phyloP scores from a whole-genome alignment of 169 alveolate genomes.

The Neospora caninum region DNA sequence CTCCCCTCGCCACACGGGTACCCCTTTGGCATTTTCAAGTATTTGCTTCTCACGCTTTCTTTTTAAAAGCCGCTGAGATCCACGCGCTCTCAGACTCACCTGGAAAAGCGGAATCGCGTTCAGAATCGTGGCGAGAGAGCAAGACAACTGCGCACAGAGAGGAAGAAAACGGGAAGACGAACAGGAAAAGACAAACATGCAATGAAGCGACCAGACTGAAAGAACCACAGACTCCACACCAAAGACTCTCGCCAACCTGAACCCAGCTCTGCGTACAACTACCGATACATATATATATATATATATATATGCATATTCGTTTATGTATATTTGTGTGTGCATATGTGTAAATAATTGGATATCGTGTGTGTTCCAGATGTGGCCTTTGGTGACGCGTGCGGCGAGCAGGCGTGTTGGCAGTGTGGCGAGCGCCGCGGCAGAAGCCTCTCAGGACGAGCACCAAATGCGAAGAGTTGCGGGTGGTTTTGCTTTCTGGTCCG shows the following conservation, averaged over 20 bases:
- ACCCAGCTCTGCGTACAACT: background rate
- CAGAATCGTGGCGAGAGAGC: background rate
- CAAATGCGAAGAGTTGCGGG: no score
- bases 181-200: background rate
- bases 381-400: no score
- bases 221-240: background rate
- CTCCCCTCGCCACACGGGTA: background rate
- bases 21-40: background rate
- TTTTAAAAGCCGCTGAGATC: no score
- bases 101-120: conserved; percentile 11
- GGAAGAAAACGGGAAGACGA: background rate
- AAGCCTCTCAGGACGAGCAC: no score
- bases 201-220: background rate
- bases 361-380: no score
- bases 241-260: background rate
- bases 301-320: background rate
- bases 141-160: background rate
- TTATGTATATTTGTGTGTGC: background rate
- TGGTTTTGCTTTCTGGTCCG: background rate
- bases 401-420: no score
- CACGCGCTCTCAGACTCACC: background rate
- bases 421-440: no score
- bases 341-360: no score
- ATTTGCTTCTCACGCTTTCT: no score
- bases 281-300: background rate